These are phyloP conservation scores for Vigna trinervia DNA, from an alignment of 306 rosid genomes.

Conservation along the genomic window DNA sequence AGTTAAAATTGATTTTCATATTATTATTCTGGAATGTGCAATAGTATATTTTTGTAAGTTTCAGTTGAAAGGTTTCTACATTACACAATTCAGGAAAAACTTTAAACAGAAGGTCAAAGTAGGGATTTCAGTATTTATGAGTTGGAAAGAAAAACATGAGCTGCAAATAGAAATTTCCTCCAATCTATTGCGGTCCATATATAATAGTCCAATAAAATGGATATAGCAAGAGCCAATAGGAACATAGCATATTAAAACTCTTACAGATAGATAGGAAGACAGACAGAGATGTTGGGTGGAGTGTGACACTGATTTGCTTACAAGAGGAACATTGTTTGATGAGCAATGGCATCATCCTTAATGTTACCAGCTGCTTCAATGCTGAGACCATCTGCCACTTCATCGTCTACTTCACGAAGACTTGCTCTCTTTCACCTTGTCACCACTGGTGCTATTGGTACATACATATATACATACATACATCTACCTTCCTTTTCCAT, in stretches of 20 bases:
- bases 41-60: too few species aligned
- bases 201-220: slow-evolving; percentile 3
- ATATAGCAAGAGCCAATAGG: slow-evolving; percentile 30
- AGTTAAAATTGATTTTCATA: too few species aligned
- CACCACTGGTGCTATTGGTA: slow-evolving; percentile 49
- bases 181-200: background rate
- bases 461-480: too few species aligned
- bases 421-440: slow-evolving; percentile 62
- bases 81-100: too few species aligned
- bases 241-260: background rate
- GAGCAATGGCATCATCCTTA: slow-evolving; percentile 43
- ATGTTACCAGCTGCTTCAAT: slow-evolving; percentile 31
- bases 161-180: too few species aligned
- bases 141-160: too few species aligned
- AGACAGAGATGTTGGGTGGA: background rate
- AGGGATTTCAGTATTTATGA: too few species aligned
- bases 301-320: background rate
- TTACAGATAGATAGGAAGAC: background rate
- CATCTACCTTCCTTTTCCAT: background rate
- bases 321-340: background rate
- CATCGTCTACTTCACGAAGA: slow-evolving; percentile 45
- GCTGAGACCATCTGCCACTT: slow-evolving; percentile 8
- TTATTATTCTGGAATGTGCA: too few species aligned
- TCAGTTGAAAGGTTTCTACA: too few species aligned
- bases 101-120: too few species aligned